phyloP scores from a whole-genome alignment of 2,329 filamentous ascomycete genomes.

The Sclerotinia borealis region DNA sequence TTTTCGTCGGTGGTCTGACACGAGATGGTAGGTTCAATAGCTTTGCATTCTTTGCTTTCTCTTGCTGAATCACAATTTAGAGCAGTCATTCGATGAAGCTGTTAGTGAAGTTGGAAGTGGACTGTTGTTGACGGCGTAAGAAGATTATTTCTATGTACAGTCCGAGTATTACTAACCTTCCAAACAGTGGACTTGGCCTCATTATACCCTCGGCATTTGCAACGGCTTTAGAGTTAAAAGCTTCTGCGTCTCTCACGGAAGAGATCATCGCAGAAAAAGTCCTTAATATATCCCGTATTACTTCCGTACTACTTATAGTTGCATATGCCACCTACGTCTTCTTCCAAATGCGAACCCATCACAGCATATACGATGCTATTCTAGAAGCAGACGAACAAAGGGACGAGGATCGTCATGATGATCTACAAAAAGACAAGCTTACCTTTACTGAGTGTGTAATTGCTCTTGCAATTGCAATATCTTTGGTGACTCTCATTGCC shows the following conservation, averaged over 20 bases:
- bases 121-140: slow-evolving; percentile 70
- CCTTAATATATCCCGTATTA: slow-evolving; percentile 62
- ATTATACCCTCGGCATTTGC: slow-evolving; percentile 43
- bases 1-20: slow-evolving; percentile 67
- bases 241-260: slow-evolving; percentile 24
- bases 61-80: slow-evolving; percentile 24
- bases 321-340: slow-evolving; percentile 62
- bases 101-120: slow-evolving; percentile 76
- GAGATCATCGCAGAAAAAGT: slow-evolving; percentile 45
- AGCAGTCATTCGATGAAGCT: slow-evolving; percentile 66
- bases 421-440: slow-evolving; percentile 58
- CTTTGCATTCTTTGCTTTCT: not conserved
- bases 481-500: slow-evolving; percentile 67
- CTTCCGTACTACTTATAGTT: slow-evolving; percentile 63
- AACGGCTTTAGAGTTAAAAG: slow-evolving; percentile 32
- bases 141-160: slow-evolving; percentile 27
- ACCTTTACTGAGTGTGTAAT: slow-evolving; percentile 68
- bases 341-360: slow-evolving; percentile 71
- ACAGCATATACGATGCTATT: slow-evolving; percentile 69
- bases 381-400: slow-evolving; percentile 64
- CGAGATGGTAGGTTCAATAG: slow-evolving; percentile 39
- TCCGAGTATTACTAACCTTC: slow-evolving; percentile 9
- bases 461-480: slow-evolving; percentile 57
- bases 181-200: slow-evolving; percentile 42
- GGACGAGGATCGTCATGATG: slow-evolving; percentile 58